phyloP scores from a whole-genome alignment of 164 flowering plant genomes.

The Macadamia integrifolia region DNA sequence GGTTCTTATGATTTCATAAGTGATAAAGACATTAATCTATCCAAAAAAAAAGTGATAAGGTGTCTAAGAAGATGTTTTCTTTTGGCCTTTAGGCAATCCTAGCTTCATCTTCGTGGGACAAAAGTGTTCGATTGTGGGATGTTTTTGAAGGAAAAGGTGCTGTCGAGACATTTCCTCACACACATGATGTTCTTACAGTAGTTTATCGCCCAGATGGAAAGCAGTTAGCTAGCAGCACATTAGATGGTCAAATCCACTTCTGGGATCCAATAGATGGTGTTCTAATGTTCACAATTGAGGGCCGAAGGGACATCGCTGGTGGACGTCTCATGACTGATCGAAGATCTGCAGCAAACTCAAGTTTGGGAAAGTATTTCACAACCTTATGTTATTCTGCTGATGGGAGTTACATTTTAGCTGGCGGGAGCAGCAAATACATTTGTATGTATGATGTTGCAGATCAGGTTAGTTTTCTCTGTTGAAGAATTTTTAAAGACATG shows the following conservation, averaged over 20 bases:
- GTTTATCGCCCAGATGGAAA: constrained; percentile 96
- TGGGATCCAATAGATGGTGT: constrained; percentile 90
- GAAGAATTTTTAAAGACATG: too few relatives aligned
- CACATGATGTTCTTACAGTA: constrained; percentile 92
- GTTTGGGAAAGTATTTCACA: constrained; percentile 87
- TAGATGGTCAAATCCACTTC: constrained; percentile 92
- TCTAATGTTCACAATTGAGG: constrained; percentile 91
- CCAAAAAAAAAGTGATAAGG: too few relatives aligned
- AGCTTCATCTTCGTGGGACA: constrained; percentile 99
- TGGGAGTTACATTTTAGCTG: constrained; percentile 95
- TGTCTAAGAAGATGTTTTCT: background rate
- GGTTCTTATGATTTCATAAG: too few relatives aligned
- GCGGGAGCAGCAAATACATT: constrained; percentile 88
- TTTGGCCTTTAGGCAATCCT: constrained; percentile 48
- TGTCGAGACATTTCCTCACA: constrained; percentile 83
- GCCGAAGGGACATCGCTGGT: constrained; percentile 93
- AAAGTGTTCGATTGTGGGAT: constrained; percentile 88
- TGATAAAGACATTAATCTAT: too few relatives aligned
- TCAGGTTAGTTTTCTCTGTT: constrained; percentile 48
- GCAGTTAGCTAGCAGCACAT: constrained; percentile 88
- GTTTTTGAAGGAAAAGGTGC: constrained; percentile 90
- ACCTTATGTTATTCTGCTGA: constrained; percentile 93
- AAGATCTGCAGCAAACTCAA: constrained; percentile 87
- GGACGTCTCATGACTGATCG: constrained; percentile 98
- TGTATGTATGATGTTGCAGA: constrained; percentile 98